Evolutionary conservation across 805 yeast species (phyloP).

Genomic region (Citeromyces matritensis): DNA sequence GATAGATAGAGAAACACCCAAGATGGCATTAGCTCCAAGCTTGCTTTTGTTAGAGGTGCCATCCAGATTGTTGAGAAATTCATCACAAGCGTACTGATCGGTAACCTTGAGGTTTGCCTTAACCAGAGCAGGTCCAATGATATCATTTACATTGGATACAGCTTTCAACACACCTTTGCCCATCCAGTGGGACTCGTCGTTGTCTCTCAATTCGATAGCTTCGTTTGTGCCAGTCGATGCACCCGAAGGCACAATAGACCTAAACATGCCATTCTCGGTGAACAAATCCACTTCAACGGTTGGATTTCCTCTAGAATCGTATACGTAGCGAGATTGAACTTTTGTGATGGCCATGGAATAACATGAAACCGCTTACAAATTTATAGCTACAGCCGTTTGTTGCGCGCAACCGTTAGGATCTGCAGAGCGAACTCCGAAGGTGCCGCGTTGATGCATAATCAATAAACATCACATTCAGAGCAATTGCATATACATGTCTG

Average conservation of each 20-base stretch:
- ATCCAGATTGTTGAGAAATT: slow-evolving; percentile 74
- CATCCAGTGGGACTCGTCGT: slow-evolving; percentile 92
- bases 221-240: slow-evolving; percentile 99
- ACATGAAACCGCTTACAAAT: too few relatives aligned
- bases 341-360: slow-evolving; percentile 54
- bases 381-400: too few relatives aligned
- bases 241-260: slow-evolving; percentile 98
- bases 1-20: slow-evolving; percentile 94
- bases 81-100: slow-evolving; percentile 79
- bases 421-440: too few relatives aligned
- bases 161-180: slow-evolving; percentile 99
- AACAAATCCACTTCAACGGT: slow-evolving; percentile 95
- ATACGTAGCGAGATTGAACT: slow-evolving; percentile 88
- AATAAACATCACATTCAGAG: too few relatives aligned
- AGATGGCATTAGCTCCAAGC: slow-evolving; percentile 96
- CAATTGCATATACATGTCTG: too few relatives aligned
- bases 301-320: slow-evolving; percentile 99
- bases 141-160: slow-evolving; percentile 86
- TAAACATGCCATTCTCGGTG: slow-evolving; percentile 88
- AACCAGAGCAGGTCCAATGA: slow-evolving; percentile 88
- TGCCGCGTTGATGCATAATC: too few relatives aligned
- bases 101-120: slow-evolving; percentile 70
- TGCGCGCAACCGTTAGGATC: too few relatives aligned
- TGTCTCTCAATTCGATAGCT: slow-evolving; percentile 97
- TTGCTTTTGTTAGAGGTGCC: slow-evolving; percentile 96